Evolutionary conservation across 1,139 yeast genomes (phyloP).

Genomic region (Debaryomyces sp.): DNA sequence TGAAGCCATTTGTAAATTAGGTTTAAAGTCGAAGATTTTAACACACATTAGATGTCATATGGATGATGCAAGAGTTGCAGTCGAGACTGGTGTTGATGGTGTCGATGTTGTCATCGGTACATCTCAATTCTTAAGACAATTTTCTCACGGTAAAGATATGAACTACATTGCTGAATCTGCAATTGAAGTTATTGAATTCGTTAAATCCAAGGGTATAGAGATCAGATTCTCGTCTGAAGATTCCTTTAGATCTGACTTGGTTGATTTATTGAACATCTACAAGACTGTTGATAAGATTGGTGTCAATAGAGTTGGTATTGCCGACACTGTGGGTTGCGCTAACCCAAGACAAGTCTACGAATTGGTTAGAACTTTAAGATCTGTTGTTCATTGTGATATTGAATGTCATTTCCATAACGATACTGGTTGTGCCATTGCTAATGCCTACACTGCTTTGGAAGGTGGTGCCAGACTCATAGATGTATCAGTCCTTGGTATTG

Average conservation of each 20-base stretch:
- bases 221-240: conserved; percentile 60
- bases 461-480: conserved; percentile 64
- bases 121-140: conserved; percentile 54
- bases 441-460: conserved; percentile 62
- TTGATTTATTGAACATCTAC: conserved; percentile 57
- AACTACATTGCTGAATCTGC: conserved; percentile 54
- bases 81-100: conserved; percentile 63
- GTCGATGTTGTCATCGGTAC: conserved; percentile 64
- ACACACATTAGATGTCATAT: conserved; percentile 63
- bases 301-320: conserved; percentile 62
- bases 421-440: conserved; percentile 65
- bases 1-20: conserved; percentile 60
- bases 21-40: conserved; percentile 54
- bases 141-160: conserved; percentile 60
- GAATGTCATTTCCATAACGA: conserved; percentile 66
- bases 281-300: conserved; percentile 61
- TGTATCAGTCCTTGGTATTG: conserved; percentile 60
- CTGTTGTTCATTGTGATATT: conserved; percentile 58
- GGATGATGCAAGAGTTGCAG: conserved; percentile 62
- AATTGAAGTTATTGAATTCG: conserved; percentile 58
- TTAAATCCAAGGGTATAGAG: conserved; percentile 60
- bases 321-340: conserved; percentile 65
- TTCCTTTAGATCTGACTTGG: conserved; percentile 60
- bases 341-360: conserved; percentile 64
- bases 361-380: conserved; percentile 57